Base-by-base conservation (phyloP, 106 monocot species). In the Dioscorea alata region DNA sequence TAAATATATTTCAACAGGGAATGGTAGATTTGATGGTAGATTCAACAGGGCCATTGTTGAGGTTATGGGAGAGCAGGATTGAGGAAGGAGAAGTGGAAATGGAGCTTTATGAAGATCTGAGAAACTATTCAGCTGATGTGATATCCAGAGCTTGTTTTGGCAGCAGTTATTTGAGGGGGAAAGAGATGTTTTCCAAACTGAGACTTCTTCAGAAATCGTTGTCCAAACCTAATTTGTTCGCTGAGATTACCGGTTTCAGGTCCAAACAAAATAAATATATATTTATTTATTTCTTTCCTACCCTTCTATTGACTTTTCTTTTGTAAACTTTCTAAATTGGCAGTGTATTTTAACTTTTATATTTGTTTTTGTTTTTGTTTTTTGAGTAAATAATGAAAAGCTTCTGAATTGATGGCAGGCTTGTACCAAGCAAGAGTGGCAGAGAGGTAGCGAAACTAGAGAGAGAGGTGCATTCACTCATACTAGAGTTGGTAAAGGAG, bases 121-220 rank as follows among this genome's bases (percentile, higher is more conserved):
- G 78, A 18, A 73, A 48, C 33, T 85, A 72, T 33, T 78, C 88
- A 0, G 88, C 81, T 2, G 85, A 92, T 58, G 88, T 92, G 6
- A 88, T 92, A 19, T 85, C 92, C 13, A 85, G 74, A 74, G 76
- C 83, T 16, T 92, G 92, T 21, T 92, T 92, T 67, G 88, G 92
- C 0, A 92, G 83, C 63, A 88, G 78, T 61, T 92, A 88, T 25
- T 12, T 69, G 15, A 48, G 59, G 33, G 88, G 88, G 49, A 74
- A 81, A 62, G 81, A 80, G 31, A 88, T 92, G n/a, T 92, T 92
- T 54, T 50, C 49, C 6, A 83, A 78, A 70, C 66, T 92, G 10
- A 76, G 78, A 49, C 70, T 61, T 3, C 71, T 92, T 10, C 85
- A 83, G 68, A 73, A 71, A 28, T 73, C 69, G 14, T 15, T 92